Percentiles rank a stretch among this genome's conserved stretches.
These are phyloP conservation scores for Acidomyces sp. DNA, from an alignment of 495 filamentous ascomycete genomes.

Conservation along the genomic window DNA sequence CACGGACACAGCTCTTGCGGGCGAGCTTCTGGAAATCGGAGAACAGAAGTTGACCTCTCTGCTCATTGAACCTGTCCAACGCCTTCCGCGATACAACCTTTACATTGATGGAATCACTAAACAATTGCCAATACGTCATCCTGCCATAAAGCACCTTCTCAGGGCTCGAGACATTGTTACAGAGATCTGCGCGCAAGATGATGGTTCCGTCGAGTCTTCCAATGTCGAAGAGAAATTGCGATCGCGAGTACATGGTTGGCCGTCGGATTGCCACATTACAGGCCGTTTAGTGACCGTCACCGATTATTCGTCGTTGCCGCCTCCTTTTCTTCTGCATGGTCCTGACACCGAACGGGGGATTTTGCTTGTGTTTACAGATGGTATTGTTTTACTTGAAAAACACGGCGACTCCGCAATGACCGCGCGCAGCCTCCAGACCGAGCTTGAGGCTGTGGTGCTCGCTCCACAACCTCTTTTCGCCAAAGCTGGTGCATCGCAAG, in stretches of 20 bases:
- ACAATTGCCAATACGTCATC: slow-evolving; percentile 69
- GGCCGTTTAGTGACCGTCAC: slow-evolving; percentile 75
- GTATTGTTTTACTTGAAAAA: slow-evolving; percentile 62
- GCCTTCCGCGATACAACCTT: slow-evolving; percentile 85
- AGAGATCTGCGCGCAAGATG: slow-evolving; percentile 85
- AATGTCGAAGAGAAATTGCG: slow-evolving; percentile 59
- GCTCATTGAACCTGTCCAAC: slow-evolving; percentile 91
- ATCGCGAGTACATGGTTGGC: slow-evolving; percentile 70
- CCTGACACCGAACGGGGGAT: slow-evolving; percentile 37
- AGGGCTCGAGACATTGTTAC: slow-evolving; percentile 83
- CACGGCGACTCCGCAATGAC: slow-evolving; percentile 45
- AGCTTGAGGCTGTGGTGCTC: slow-evolving; percentile 26
- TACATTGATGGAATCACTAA: slow-evolving; percentile 90
- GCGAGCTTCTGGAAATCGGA: slow-evolving; percentile 65
- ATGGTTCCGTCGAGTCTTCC: slow-evolving; percentile 48
- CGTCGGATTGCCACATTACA: slow-evolving; percentile 50
- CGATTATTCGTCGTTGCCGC: slow-evolving; percentile 63
- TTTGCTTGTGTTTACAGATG: slow-evolving; percentile 74
- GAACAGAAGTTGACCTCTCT: slow-evolving; percentile 86
- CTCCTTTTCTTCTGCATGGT: slow-evolving; percentile 50
- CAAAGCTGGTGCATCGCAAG: slow-evolving; percentile 36
- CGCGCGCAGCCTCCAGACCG: slow-evolving; percentile 65
- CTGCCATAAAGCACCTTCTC: slow-evolving; percentile 63
- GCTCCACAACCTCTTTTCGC: slow-evolving; percentile 11
- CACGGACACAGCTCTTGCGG: slow-evolving; percentile 62